Base-by-base conservation (phyloP, 352 stramenopile species). In the Globisporangium takayamanum region DNA sequence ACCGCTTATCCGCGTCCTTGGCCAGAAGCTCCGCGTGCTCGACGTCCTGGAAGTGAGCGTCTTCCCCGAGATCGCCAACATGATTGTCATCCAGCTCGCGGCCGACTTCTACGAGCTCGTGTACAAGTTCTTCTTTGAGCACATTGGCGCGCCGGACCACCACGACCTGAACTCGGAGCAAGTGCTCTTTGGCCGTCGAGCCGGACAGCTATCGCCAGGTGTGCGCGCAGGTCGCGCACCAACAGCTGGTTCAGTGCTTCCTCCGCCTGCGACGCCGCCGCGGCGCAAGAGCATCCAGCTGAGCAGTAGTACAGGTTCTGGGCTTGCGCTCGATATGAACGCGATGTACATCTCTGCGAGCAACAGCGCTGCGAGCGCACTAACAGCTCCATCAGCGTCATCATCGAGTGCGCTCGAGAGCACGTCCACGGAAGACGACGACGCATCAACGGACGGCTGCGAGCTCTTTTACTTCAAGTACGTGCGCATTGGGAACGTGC, bases 401-500 rank as follows among this genome's bases (percentile, higher is more conserved):
- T 18, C 47, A 25, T 18, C 37, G 22, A 68, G 55, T 46, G 49
- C 44, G 28, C 59, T 50, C 1, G 59, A 48, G 39, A 30, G 8
- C 36, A 62, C n/a, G n/a, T 64, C 55, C 41, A 57, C 33, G 4
- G 81, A 92, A 14, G 80, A 90, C 10, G 76, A 74, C 25, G 75
- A 87, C 30, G 63, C 76, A 6, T 72, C 72, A 0, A 59, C 68
- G 4, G 80, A 89, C 28, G 73, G 78, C 18, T 80, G 75, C 49
- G 84, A 94, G 42, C 57, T 92, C 6, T 92, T 92, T 60, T 94
- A 89, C 68, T 89, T 94, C 53, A 91, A 92, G 57, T 94, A 94
- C 54, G 76, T 92, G 2, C 68, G 82, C 33, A 78, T 94, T 28
- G 84, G 84, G 10, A 91, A 92, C 62, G 70, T 94, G 16, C 78